Evolutionary conservation across 441 rosid genomes (phyloP), one percentile per base, ranked within the genome.

Genomic region (Erodium trifolium): DNA sequence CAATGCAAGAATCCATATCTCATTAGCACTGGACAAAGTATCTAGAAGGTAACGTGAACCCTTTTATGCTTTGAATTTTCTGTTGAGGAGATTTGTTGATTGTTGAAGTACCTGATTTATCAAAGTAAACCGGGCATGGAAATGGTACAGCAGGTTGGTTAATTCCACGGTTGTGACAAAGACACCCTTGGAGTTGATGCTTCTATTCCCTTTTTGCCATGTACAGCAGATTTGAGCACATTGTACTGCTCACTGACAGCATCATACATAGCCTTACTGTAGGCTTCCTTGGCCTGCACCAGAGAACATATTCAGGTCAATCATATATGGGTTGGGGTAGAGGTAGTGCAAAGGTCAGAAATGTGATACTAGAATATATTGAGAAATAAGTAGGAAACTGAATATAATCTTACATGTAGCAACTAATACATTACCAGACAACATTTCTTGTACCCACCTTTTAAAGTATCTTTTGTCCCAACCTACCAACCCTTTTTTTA

Each of bases 101-200:
- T 5, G 5, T 17, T 3, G 0, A 49, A 75, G 9, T 79, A 81
- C 86, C 83, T 78, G 59, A n/a, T 63, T 57, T 2, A n/a, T 41
- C n/a, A 59, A 39, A 41, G 65, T 2, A 43, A 67, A 31, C 66
- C 41, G 6, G 39, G 29, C 41, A 63, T 65, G 63, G 31, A 60
- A 43, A 70, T 51, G 41, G 19, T 2, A 53, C 43, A 73, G 75
- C 71, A 68, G 23, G 65, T 43, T 73, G 67, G 70, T 76, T 85
- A 83, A 67, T 79, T 80, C 94, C 96, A 90, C 53, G 97, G 90
- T 73, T 89, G 98, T 68, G 96, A 88, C 77, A 93, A 76, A 39
- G 90, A 82, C 75, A 90, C 82, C 10, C 71, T 68, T 31, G 86
- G 78, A 67, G 73, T 87, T 73, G 97, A 89, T 73, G 92, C 91